Evolutionary conservation across 129 eudicot genomes (phyloP), one percentile per base, ranked within the genome.

Genomic region (Helichrysum umbraculigerum): DNA sequence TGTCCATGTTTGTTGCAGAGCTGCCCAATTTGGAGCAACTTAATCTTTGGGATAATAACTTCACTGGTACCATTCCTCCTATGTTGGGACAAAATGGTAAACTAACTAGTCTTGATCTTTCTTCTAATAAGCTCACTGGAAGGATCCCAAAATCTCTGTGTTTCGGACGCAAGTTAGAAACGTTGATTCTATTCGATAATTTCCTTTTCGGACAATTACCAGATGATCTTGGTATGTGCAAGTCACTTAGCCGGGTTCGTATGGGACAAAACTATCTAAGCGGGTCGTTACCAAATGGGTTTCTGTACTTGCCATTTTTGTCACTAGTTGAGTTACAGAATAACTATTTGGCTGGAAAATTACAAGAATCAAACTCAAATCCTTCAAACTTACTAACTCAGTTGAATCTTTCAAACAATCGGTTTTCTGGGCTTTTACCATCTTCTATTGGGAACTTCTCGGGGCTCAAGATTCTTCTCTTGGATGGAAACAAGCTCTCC

Each of bases 201-300:
- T 90, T 87, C 41, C 85, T 90, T 20, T 87, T 87, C 42, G 96
- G 96, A 63, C 74, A 84, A 17, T 66, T 90, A 32, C 96, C 96
- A 4, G 83, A 85, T 72, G 85, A 84, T 50, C 84, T 90, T 33
- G 96, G 96, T 16, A 70, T 64, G 17, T 90, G 96, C 28, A 72
- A 66, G 66, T 78, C 96, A 0, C 84, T 90, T 0, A 58, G 57
- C 8, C 59, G 90, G 75, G 92, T 90, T 20, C 77, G 96, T 65
- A 30, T 90, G 79, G 92, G 88, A 14, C 92, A 90, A 75, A 90
- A 90, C 54, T 90, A 81, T 78, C 81, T 90, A 35, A 90, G 86
- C 20, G 92, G 96, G 37, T 70, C 92, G 10, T 59, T 90, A 41
- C 96, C 96, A 11, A 74, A 62, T 6, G 90, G 92, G 11, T 81